phyloP scores from a whole-genome alignment of 2,329 filamentous ascomycete species.

The Trichoderma sp. region DNA sequence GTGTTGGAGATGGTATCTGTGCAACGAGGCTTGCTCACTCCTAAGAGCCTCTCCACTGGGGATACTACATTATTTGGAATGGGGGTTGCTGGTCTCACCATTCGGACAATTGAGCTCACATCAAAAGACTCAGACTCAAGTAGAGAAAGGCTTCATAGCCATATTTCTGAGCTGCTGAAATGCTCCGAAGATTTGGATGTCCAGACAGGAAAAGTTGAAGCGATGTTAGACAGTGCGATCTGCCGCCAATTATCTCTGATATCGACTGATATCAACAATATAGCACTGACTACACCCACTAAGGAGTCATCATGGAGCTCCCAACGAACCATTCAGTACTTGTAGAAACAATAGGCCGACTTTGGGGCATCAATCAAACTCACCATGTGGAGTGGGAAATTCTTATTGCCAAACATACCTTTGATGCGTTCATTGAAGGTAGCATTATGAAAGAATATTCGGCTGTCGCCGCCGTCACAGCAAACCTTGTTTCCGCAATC shows the following conservation, averaged over 20 bases:
- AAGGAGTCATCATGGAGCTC: background rate
- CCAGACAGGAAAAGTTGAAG: no score
- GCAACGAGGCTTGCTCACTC: no score
- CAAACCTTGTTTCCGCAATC: background rate
- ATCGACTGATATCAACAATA: background rate
- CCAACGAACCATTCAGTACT: background rate
- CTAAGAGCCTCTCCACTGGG: no score
- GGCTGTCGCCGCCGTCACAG: background rate
- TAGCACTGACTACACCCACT: background rate
- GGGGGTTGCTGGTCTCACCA: no score
- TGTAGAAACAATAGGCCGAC: background rate
- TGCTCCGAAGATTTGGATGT: background rate
- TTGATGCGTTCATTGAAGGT: background rate
- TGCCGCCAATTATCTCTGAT: background rate
- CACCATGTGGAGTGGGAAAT: background rate
- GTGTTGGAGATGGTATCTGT: background rate
- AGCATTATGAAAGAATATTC: background rate
- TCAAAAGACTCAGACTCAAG: no score
- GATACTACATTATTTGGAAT: no score
- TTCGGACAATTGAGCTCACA: no score
- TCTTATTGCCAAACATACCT: background rate
- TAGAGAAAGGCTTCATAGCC: no score
- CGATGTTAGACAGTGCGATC: background rate
- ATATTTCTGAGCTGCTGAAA: no score
- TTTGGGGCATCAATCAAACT: background rate